These are phyloP conservation scores for Uronychia binucleata DNA, from an alignment of 73 alveolate genomes.

Conservation along the genomic window DNA sequence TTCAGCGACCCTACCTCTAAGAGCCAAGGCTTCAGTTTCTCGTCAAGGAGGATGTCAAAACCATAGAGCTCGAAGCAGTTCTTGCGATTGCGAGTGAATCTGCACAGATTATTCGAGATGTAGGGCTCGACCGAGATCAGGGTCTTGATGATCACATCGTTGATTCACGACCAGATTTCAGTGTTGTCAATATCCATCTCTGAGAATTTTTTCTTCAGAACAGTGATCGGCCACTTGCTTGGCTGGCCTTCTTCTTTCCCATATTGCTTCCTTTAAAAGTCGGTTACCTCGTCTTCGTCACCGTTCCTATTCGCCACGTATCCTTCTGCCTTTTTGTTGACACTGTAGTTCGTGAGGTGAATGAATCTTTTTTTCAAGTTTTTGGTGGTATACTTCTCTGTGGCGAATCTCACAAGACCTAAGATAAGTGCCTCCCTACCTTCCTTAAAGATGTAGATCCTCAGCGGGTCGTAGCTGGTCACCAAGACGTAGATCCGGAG, in stretches of 20 bases:
- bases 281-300: conserved; percentile 44
- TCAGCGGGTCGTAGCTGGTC: conserved; percentile 93
- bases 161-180: conserved; percentile 44
- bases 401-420: conserved; percentile 92
- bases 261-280: conserved; percentile 45
- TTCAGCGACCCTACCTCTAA: conserved; percentile 77
- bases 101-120: conserved; percentile 40
- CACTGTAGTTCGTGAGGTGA: conserved; percentile 95
- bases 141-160: conserved; percentile 75
- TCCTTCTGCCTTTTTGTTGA: conserved; percentile 77
- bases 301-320: conserved; percentile 51
- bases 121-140: conserved; percentile 81
- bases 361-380: conserved; percentile 80
- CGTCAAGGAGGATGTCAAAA: conserved; percentile 30
- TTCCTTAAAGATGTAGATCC: conserved; percentile 92
- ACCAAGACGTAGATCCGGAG: conserved; percentile 86
- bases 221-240: conserved; percentile 80
- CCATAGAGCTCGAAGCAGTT: conserved; percentile 73
- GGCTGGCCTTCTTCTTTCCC: conserved; percentile 40
- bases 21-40: conserved; percentile 41
- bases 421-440: conserved; percentile 62
- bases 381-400: conserved; percentile 83
- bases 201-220: conserved; percentile 49
- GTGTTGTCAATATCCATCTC: conserved; percentile 68
- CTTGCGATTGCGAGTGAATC: conserved; percentile 3